Conservation (phyloP, 441 rosid genomes). For the Populus hybrid region DNA sequence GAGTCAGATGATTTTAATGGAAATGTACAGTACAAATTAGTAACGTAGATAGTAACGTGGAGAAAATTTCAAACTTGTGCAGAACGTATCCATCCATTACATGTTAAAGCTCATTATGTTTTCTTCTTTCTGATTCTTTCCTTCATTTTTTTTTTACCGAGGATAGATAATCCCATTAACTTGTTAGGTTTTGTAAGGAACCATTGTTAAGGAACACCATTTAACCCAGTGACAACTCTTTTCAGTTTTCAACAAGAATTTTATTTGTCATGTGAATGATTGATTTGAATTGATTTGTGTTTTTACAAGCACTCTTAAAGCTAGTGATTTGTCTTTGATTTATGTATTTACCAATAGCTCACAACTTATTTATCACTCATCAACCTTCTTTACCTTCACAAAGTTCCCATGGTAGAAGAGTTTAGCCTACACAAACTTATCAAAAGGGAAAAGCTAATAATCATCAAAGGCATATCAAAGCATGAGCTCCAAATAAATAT, state of each 20-base stretch:
- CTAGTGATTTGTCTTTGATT: neutral
- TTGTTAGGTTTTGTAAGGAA: neutral
- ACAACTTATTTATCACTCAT: neutral
- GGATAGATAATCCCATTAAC: no score
- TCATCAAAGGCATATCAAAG: neutral
- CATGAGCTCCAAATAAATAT: neutral
- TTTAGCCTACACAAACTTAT: neutral
- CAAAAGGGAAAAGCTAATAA: neutral
- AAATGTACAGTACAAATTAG: neutral
- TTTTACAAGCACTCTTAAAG: neutral
- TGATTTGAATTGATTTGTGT: neutral
- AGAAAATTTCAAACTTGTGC: neutral
- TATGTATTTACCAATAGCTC: neutral
- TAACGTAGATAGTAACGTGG: neutral
- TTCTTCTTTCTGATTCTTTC: neutral
- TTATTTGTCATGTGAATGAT: neutral
- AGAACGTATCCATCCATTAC: no score
- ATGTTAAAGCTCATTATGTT: no score
- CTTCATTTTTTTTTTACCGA: no score
- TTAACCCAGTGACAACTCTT: constrained; percentile 1
- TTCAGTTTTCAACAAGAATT: neutral
- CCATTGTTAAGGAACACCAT: neutral
- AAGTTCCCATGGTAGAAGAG: neutral
- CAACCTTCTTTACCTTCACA: neutral
- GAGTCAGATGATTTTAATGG: neutral